phyloP scores from a whole-genome alignment of 257 asterid species.

The Nicotiana benthamiana region DNA sequence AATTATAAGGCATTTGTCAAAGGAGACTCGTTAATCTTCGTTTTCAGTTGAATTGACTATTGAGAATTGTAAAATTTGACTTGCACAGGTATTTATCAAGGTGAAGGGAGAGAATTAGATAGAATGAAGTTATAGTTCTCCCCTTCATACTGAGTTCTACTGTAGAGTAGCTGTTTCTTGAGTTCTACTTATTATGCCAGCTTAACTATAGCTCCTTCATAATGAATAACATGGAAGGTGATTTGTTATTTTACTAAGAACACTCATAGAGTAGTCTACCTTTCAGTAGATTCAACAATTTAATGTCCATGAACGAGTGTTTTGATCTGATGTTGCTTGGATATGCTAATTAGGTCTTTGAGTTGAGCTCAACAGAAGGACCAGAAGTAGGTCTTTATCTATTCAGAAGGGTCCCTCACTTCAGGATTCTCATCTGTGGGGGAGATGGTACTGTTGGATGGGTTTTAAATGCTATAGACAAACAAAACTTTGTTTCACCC shows the following conservation, averaged over 20 bases:
- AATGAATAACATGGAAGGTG: background rate
- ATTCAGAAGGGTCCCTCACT: constrained; percentile 82
- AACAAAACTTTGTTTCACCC: constrained; percentile 88
- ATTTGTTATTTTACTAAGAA: background rate
- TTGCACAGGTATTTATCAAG: background rate
- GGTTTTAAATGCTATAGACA: constrained; percentile 85
- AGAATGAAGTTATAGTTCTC: background rate
- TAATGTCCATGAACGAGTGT: background rate
- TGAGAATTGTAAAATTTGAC: background rate
- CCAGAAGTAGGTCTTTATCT: constrained; percentile 89
- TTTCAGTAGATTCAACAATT: background rate
- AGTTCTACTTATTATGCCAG: background rate
- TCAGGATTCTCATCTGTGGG: constrained; percentile 88
- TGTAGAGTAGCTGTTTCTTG: background rate
- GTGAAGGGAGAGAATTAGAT: background rate
- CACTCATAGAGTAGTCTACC: background rate
- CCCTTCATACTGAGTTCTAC: background rate
- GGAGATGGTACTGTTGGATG: constrained; percentile 99
- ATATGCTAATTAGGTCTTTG: constrained; percentile 44
- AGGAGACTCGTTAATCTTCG: background rate
- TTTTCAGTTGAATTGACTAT: constrained; percentile 3
- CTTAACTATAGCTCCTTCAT: background rate
- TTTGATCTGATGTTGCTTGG: constrained; percentile 8
- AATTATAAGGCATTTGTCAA: background rate
- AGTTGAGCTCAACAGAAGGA: constrained; percentile 81